phyloP scores from a whole-genome alignment of 331 rosid genomes.

The Spiraea crenata region DNA sequence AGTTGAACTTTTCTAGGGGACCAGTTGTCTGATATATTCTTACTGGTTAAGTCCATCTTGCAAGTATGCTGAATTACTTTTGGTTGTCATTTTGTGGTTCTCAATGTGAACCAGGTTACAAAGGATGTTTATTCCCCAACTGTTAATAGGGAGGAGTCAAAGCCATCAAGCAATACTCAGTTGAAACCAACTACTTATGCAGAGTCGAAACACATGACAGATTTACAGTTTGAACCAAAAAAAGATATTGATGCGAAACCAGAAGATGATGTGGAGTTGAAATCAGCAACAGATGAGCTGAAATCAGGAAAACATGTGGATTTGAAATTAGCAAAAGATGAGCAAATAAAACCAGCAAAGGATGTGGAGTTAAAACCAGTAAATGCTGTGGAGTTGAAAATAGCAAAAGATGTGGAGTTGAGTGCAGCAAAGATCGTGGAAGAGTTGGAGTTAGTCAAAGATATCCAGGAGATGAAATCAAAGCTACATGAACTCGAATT shows the following conservation, averaged over 20 bases:
- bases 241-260: constrained; percentile 11
- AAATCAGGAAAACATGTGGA: background rate
- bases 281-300: background rate
- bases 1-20: background rate
- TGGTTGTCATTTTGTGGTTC: constrained; percentile 13
- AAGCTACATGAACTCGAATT: constrained; percentile 66
- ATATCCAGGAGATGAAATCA: constrained; percentile 68
- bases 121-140: background rate
- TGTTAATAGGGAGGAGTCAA: constrained; percentile 25
- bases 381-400: constrained; percentile 19
- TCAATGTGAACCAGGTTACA: constrained; percentile 32
- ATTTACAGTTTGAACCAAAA: constrained; percentile 19
- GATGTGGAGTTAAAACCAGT: background rate
- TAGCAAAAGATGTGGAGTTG: constrained; percentile 12
- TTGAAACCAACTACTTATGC: background rate
- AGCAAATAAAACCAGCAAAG: constrained; percentile 12
- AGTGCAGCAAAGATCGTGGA: constrained; percentile 14
- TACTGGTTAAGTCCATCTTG: constrained; percentile 12
- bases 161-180: constrained; percentile 16
- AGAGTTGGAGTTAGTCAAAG: constrained; percentile 37
- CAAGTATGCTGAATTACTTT: constrained; percentile 7
- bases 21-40: background rate
- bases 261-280: constrained; percentile 25
- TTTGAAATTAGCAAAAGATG: constrained; percentile 18
- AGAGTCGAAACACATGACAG: constrained; percentile 23